These are phyloP conservation scores for Hyphopichia pseudoburtonii DNA, from an alignment of 1,139 yeast genomes.

Conservation along the genomic window DNA sequence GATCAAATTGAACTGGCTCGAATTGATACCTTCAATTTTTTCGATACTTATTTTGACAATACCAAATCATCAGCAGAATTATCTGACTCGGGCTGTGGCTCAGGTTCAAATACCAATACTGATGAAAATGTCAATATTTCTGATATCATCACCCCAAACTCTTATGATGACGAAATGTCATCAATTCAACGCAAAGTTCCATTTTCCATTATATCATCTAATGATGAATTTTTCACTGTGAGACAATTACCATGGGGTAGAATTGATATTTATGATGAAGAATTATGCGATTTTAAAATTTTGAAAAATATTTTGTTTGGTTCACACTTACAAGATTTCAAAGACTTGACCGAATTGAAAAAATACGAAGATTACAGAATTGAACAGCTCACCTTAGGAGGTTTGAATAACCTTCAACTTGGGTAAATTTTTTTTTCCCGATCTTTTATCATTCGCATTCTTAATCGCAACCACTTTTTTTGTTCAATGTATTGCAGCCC, in stretches of 20 bases:
- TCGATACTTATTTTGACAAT: conserved; percentile 8
- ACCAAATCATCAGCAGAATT: no score
- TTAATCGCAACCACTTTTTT: no score
- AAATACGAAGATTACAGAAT: conserved; percentile 46
- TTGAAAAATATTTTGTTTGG: conserved; percentile 61
- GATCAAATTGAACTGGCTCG: conserved; percentile 41
- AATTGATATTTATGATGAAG: conserved; percentile 46
- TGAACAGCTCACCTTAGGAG: neutral
- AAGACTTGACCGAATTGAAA: conserved; percentile 59
- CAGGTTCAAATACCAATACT: conserved; percentile 8
- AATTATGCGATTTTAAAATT: conserved; percentile 54
- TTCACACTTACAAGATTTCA: conserved; percentile 66
- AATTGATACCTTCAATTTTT: conserved; percentile 53
- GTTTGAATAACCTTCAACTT: neutral
- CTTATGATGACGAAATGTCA: neutral
- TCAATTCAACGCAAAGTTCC: conserved; percentile 18
- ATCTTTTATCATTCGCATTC: no score
- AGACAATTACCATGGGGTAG: conserved; percentile 15
- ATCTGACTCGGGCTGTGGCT: no score
- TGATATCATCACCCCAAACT: neutral
- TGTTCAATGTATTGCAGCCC: no score
- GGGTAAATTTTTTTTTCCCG: no score
- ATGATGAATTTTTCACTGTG: conserved; percentile 8
- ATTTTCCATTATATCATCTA: conserved; percentile 21
- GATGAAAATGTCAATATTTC: conserved; percentile 8